Evolutionary conservation across 768 basidiomycete species (phyloP).

Genomic region (Sarcodon sp.): DNA sequence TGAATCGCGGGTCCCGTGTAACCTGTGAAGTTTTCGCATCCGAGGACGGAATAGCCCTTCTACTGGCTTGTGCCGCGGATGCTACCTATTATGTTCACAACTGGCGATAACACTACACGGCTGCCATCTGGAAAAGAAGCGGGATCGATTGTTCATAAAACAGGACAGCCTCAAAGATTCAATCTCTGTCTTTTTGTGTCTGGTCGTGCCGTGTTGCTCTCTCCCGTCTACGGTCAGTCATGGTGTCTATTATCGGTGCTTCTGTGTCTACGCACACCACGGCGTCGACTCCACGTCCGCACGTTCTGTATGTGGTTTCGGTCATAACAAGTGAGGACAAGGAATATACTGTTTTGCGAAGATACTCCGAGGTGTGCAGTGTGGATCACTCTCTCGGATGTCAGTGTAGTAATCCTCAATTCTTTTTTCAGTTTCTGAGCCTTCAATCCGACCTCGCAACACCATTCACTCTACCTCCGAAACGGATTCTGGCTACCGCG

Average conservation of each 20-base stretch:
- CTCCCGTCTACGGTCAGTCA: background rate
- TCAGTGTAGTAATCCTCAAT: background rate
- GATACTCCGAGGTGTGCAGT: conserved; percentile 31
- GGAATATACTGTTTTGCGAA: conserved; percentile 18
- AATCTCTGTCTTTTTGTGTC: too few relatives aligned
- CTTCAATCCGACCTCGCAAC: conserved; percentile 30
- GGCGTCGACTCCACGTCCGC: conserved; percentile 29
- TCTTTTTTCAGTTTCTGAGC: conserved; percentile 19
- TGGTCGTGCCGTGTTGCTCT: too few relatives aligned
- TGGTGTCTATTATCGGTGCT: conserved; percentile 9
- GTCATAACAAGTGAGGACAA: conserved; percentile 22
- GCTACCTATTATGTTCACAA: too few relatives aligned
- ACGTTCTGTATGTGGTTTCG: conserved; percentile 31
- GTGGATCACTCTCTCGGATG: background rate
- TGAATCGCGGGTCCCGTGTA: too few relatives aligned
- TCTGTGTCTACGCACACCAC: conserved; percentile 32
- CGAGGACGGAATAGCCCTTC: too few relatives aligned
- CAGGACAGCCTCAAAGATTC: too few relatives aligned
- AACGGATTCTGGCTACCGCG: conserved; percentile 32
- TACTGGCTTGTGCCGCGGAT: too few relatives aligned
- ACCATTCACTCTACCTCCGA: conserved; percentile 31
- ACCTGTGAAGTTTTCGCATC: too few relatives aligned
- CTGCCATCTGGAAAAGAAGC: too few relatives aligned
- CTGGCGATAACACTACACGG: too few relatives aligned
- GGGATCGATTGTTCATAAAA: too few relatives aligned